Percentiles rank a stretch among this genome's conserved stretches.
phyloP scores from a whole-genome alignment of 441 rosid species.

The Theobroma grandiflorum region DNA sequence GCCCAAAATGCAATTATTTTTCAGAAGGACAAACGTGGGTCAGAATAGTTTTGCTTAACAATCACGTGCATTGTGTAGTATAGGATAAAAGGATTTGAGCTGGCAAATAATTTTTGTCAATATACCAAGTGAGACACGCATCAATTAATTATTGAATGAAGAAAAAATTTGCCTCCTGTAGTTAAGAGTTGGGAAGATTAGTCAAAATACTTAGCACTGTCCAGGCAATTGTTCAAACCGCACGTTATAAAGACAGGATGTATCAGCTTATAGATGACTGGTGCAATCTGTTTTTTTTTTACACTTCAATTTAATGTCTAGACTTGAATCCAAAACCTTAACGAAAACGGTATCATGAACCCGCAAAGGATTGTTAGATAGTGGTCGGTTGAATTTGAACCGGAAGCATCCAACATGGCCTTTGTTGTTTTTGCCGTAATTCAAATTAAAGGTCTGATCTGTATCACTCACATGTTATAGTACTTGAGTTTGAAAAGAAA shows the following conservation, averaged over 20 bases:
- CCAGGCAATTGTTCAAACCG: background rate
- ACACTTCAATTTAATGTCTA: background rate
- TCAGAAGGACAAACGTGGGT: too few relatives aligned
- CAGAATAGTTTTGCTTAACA: too few relatives aligned
- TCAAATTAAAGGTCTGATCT: background rate
- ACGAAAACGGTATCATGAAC: background rate
- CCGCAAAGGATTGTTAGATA: background rate
- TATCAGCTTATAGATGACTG: background rate
- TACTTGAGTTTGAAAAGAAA: background rate
- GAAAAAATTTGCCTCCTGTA: background rate
- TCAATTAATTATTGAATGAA: background rate
- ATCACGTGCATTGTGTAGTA: background rate
- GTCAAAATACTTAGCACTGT: background rate
- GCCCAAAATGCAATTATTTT: too few relatives aligned
- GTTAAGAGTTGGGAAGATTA: background rate
- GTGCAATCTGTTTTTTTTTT: background rate
- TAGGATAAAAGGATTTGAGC: background rate
- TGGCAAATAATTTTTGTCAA: background rate
- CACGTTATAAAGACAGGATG: background rate
- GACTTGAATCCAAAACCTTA: background rate
- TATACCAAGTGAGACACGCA: slow-evolving; percentile 21
- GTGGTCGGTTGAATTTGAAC: background rate
- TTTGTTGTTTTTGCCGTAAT: background rate
- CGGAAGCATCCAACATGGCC: background rate
- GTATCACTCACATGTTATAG: background rate